These are phyloP conservation scores for Fraxinus excelsior DNA, from an alignment of 257 asterid species.

Conservation along the genomic window DNA sequence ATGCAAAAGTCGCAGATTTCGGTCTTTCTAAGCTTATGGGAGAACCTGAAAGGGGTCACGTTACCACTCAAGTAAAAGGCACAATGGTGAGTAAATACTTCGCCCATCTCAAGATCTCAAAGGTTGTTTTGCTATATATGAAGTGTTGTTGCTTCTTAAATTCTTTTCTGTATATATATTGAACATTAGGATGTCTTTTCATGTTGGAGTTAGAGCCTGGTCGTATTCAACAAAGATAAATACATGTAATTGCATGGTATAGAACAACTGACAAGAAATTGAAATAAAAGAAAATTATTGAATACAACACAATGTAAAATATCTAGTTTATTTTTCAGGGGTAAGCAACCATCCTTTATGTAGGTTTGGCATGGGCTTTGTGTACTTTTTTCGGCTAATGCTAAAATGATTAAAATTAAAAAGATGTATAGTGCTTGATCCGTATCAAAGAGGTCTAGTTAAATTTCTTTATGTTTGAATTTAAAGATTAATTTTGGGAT, in stretches of 20 bases:
- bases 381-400: not conserved
- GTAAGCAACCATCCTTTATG: not conserved
- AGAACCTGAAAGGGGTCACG: constrained; percentile 62
- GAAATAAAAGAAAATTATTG: not conserved
- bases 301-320: no score
- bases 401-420: not conserved
- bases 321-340: not conserved
- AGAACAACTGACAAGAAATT: not conserved
- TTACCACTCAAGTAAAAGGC: constrained; percentile 97
- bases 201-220: not conserved
- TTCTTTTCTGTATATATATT: not conserved
- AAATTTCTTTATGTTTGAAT: no score
- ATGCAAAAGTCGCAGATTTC: constrained; percentile 92
- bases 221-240: not conserved
- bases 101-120: not conserved
- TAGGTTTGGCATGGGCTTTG: not conserved
- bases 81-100: constrained; percentile 67
- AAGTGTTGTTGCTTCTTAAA: not conserved
- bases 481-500: no score
- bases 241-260: not conserved
- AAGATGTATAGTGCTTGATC: not conserved
- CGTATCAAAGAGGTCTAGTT: not conserved
- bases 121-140: not conserved
- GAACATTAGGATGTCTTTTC: not conserved
- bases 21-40: constrained; percentile 82